Evolutionary conservation across 2,329 filamentous ascomycete species (phyloP), one percentile per base, ranked within the genome.

Genomic region (Fusarium lyarnte): DNA sequence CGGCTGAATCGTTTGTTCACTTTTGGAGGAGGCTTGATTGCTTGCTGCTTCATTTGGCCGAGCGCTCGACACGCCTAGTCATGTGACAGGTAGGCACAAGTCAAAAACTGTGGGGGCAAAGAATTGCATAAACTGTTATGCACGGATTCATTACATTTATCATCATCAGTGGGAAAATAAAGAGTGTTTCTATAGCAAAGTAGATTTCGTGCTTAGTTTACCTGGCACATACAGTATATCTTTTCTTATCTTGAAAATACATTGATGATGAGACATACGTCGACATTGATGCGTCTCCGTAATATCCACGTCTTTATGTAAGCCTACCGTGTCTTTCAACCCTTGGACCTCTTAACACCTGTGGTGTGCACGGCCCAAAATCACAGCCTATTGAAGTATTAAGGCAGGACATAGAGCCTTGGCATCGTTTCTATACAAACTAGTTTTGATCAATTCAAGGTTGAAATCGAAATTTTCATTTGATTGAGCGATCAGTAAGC

Each of bases 31-130:
- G 29, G 54, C 63, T 62, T 52, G 54, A 39, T 68, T 62, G 65
- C 38, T 68, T 62, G 65, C 38, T 68, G 54, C 35, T 68, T 25
- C 41, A 49, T 68, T 54, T 68, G 63, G 54, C 35, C 41, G 39
- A 47, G 57, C 63, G 36, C 25, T 53, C 19, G 41, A 53, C 31
- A 62, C 65, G 66, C 64, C 66, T 57, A 45, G 66, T 69, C 66
- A 69, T 69, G 66, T 69, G 66, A 69, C 74, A 61, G 41, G 35
- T 36, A 68, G 60, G 79, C 78, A 79, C 76, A 73, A 74, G 46
- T 36, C 68, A 55, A 64, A 55, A 29, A 13, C 27, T 43, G 31
- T n/a, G 36, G 35, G 21, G 38, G 49, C 38, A 42, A 33, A 46
- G 41, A 43, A 25, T 39, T 42, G 41, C 69, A 61, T 29, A 69